phyloP scores from a whole-genome alignment of 345 rosid species.

The Angophora floribunda region DNA sequence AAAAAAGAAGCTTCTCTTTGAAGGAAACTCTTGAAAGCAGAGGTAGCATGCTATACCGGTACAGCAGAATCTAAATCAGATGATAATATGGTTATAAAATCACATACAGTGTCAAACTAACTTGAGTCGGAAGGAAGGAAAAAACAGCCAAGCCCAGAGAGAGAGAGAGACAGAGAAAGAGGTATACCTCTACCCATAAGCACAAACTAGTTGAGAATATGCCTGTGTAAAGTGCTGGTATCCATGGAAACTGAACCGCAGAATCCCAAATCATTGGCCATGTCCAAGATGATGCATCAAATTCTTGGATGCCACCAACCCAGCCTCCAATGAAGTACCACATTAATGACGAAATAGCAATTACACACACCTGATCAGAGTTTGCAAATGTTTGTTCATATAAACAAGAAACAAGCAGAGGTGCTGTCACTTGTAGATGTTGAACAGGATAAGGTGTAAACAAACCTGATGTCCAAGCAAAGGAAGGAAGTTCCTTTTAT shows the following conservation, averaged over 20 bases:
- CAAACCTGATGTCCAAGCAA: constrained; percentile 50
- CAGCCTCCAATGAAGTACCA: constrained; percentile 42
- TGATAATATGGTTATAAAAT: not conserved
- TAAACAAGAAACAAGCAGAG: not conserved
- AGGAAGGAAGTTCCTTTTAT: constrained; percentile 32
- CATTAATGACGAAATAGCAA: constrained; percentile 30
- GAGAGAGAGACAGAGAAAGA: not conserved
- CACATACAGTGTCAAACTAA: not conserved
- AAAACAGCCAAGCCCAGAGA: not conserved
- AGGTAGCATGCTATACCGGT: not conserved
- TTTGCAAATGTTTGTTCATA: not conserved
- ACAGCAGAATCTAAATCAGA: not conserved
- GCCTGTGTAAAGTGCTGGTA: constrained; percentile 54
- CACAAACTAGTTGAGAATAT: constrained; percentile 47
- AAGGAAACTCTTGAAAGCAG: not conserved
- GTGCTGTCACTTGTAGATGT: not conserved
- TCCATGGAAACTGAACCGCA: constrained; percentile 52
- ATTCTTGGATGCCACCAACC: constrained; percentile 9
- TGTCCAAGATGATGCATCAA: constrained; percentile 31
- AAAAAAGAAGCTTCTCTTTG: not conserved
- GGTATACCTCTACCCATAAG: constrained; percentile 59
- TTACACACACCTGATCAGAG: constrained; percentile 25
- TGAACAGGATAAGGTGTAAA: not conserved
- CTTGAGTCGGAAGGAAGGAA: not conserved
- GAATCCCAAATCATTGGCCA: constrained; percentile 34